Conservation (phyloP, 108 stramenopile genomes). For the Nannochloropsis oceanica region DNA sequence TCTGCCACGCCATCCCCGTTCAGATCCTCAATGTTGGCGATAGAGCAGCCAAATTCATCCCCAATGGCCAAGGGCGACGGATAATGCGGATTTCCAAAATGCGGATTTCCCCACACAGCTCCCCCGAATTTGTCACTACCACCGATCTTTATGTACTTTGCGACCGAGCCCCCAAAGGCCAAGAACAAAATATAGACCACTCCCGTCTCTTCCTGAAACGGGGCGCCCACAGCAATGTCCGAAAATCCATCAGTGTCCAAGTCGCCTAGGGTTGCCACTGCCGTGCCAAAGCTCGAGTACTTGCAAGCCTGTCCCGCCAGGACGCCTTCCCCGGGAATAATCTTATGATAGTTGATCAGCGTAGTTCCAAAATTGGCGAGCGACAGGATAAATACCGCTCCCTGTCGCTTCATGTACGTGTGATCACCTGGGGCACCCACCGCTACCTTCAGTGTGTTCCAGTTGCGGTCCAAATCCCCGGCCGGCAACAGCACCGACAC, state of each 20-base stretch:
- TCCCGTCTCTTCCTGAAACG: background rate
- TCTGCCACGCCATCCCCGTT: background rate
- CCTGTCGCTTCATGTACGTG: background rate
- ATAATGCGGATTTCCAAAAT: background rate
- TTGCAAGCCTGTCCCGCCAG: background rate
- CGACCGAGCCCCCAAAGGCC: background rate
- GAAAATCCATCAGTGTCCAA: background rate
- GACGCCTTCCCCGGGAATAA: background rate
- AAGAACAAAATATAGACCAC: background rate
- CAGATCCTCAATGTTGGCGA: background rate
- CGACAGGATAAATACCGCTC: background rate
- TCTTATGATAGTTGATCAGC: background rate
- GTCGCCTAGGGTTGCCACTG: background rate
- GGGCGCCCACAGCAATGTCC: background rate
- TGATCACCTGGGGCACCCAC: background rate
- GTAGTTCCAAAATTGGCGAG: background rate
- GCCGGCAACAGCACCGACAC: background rate
- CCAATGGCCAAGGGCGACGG: background rate
- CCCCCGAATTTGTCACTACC: background rate
- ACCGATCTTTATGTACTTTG: background rate
- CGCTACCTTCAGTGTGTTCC: background rate
- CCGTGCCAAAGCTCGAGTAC: background rate
- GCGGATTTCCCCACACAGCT: background rate
- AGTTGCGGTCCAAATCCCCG: background rate
- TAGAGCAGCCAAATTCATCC: background rate